Evolutionary conservation across 345 rosid genomes (phyloP), one percentile per base, ranked within the genome.

Genomic region (Cardiospermum halicacabum): DNA sequence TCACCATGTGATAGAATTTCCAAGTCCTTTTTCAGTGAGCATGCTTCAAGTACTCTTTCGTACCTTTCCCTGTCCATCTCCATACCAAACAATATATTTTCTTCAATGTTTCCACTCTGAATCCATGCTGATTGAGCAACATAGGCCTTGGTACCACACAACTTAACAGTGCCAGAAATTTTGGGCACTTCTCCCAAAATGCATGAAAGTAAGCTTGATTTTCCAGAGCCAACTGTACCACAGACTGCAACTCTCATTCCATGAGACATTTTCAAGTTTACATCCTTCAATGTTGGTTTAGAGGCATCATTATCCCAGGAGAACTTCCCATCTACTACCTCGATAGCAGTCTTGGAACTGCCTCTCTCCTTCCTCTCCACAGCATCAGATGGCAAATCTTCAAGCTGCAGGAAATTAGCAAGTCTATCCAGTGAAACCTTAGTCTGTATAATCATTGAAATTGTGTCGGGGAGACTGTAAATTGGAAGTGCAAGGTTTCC

Each of bases 81-180:
- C 65, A 75, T 70, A 21, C 97, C 94, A 57, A 91, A 91, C 82
- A 91, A 74, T 57, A 91, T 84, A 76, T 91, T 91, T 10, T 91
- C 97, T 62, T 80, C 89, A 39, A 92, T 80, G 64, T 74, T 92
- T 64, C 95, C 87, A 22, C 89, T 87, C 72, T 87, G 91, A 53
- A 92, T 92, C 98, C 98, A 92, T 57, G 98, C 84, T 50, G 95
- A 82, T 56, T 89, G 98, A 19, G 96, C 74, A 62, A 89, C 92
- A 22, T 84, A 89, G 25, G 95, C 96, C 73, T 75, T 89, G 28
- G 80, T 72, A 58, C 96, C 98, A 62, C 82, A 74, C 57, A 92
- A 65, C 72, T 75, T 82, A 26, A 84, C 51, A 11, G 77, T 68
- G 48, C 97, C 96, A 0, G 90, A 83, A 62, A 81, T 64, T 74